Conservation (phyloP, 106 monocot species). For the Iris macrosiphon region DNA sequence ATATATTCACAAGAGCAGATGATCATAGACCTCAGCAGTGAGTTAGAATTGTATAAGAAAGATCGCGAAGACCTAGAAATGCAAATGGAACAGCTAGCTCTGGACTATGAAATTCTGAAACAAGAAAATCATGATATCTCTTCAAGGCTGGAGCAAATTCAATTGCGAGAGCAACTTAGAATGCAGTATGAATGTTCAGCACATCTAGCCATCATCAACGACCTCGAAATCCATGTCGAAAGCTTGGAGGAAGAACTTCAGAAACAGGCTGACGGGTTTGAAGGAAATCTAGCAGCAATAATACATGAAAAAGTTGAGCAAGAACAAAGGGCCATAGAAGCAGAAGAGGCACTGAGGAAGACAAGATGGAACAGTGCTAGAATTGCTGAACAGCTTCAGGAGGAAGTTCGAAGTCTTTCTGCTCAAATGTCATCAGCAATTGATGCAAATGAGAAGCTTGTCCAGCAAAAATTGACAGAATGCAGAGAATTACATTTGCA, state of each 20-base stretch:
- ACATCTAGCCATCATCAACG: constrained; percentile 74
- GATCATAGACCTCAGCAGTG: constrained; percentile 50
- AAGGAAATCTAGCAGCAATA: constrained; percentile 43
- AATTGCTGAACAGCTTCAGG: constrained; percentile 55
- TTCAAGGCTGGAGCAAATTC: constrained; percentile 68
- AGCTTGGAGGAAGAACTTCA: constrained; percentile 74
- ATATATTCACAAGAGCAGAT: constrained; percentile 43
- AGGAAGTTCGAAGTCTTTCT: constrained; percentile 56
- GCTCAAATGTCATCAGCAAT: constrained; percentile 58
- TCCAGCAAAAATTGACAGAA: constrained; percentile 53
- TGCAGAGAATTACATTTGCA: constrained; percentile 43
- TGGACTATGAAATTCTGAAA: constrained; percentile 95
- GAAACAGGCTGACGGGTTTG: constrained; percentile 52
- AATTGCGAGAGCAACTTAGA: constrained; percentile 79
- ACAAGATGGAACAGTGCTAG: constrained; percentile 43
- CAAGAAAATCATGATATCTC: constrained; percentile 94
- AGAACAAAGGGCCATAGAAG: constrained; percentile 73
- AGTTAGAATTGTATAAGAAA: constrained; percentile 81
- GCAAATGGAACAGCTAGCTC: constrained; percentile 98
- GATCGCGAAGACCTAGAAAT: constrained; percentile 87
- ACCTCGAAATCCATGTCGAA: constrained; percentile 79
- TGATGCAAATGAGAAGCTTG: constrained; percentile 55
- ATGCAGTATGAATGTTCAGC: constrained; percentile 98
- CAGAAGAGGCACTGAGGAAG: constrained; percentile 66
- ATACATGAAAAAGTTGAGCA: constrained; percentile 57